phyloP scores from a whole-genome alignment of 2,329 filamentous ascomycete genomes.

The Fusarium albidum region DNA sequence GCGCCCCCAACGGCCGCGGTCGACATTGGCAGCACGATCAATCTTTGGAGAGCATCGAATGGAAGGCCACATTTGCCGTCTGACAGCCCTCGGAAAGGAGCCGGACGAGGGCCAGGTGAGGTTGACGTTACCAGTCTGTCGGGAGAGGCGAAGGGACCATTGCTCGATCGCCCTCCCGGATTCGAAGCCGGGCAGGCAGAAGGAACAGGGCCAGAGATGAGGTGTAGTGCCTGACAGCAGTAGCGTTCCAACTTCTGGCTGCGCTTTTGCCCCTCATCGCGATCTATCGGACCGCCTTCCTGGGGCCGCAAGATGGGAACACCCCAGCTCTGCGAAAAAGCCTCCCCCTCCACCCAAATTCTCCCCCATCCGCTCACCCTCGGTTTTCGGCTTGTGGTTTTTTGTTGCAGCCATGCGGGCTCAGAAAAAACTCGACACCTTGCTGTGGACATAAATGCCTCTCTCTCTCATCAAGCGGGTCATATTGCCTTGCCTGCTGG shows the following conservation, averaged over 20 bases:
- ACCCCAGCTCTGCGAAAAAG: constrained; percentile 10
- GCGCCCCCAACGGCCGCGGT: constrained; percentile 5
- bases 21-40: constrained; percentile 11
- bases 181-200: constrained; percentile 13
- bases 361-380: background rate
- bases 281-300: constrained; percentile 29
- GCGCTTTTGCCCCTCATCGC: constrained; percentile 22
- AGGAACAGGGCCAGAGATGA: background rate
- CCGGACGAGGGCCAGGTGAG: constrained; percentile 20
- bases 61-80: constrained; percentile 5
- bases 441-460: background rate
- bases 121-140: constrained; percentile 37
- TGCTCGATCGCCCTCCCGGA: constrained; percentile 24
- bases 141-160: constrained; percentile 31
- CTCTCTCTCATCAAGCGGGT: background rate
- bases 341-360: background rate
- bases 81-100: constrained; percentile 22
- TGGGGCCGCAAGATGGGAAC: constrained; percentile 23
- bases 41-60: constrained; percentile 15
- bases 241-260: too few relatives aligned
- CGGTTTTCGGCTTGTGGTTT: background rate
- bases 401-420: background rate
- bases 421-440: background rate
- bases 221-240: constrained; percentile 1
- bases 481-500: background rate